Percentiles rank a stretch among this genome's conserved stretches.
These are phyloP conservation scores for Taphrina communis DNA, from an alignment of 1,139 yeast genomes.

Conservation along the genomic window DNA sequence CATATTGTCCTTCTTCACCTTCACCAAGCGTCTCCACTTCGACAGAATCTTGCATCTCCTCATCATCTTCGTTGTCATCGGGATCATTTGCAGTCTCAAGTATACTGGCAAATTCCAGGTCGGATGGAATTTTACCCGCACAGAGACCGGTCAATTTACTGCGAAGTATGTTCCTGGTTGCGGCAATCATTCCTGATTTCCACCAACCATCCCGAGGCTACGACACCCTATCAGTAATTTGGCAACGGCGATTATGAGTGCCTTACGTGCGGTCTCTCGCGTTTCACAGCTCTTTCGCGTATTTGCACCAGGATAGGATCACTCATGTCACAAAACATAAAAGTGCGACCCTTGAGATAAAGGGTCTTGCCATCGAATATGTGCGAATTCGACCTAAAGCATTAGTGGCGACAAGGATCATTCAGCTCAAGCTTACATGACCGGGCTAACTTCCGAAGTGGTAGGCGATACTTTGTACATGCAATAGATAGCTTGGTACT, in stretches of 20 bases:
- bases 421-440: neutral
- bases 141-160: constrained; percentile 59
- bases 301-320: constrained; percentile 67
- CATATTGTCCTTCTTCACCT: constrained; percentile 1
- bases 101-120: constrained; percentile 12
- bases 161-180: constrained; percentile 66
- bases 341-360: constrained; percentile 68
- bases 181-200: constrained; percentile 12
- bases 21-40: neutral
- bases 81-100: constrained; percentile 29
- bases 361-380: constrained; percentile 73
- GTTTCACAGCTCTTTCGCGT: constrained; percentile 53
- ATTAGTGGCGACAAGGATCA: neutral
- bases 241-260: constrained; percentile 45
- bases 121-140: constrained; percentile 28
- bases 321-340: constrained; percentile 80
- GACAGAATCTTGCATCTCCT: neutral
- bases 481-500: constrained; percentile 85
- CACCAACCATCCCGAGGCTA: constrained; percentile 63
- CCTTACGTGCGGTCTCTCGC: constrained; percentile 47
- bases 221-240: constrained; percentile 76
- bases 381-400: constrained; percentile 54
- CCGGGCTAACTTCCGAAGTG: neutral
- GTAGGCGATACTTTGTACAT: constrained; percentile 50
- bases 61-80: constrained; percentile 13